phyloP scores from a whole-genome alignment of 192 early-diverging fungal genomes.

The Backusella westeae region DNA sequence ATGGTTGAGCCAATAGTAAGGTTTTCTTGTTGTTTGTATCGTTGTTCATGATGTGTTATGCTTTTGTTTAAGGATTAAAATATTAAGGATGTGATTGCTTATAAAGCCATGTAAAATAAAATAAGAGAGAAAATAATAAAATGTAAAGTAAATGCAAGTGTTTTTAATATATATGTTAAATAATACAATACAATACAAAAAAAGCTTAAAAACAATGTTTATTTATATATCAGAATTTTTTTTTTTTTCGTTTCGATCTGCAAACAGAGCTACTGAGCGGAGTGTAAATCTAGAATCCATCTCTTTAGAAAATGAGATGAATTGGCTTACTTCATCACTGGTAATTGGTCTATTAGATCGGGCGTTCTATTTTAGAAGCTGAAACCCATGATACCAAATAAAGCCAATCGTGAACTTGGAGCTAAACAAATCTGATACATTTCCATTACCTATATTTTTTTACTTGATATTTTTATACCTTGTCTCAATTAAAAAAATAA shows the following conservation, averaged over 20 bases:
- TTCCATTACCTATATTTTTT: neutral
- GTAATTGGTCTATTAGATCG: constrained; percentile 3
- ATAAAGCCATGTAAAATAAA: neutral
- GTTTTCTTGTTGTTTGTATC: neutral
- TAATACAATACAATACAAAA: neutral
- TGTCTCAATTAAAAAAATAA: neutral
- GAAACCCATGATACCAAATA: neutral
- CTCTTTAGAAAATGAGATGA: constrained; percentile 2
- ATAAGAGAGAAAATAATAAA: neutral
- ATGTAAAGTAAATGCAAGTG: neutral
- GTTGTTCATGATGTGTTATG: neutral
- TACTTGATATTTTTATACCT: neutral
- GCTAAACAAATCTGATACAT: constrained; percentile 4
- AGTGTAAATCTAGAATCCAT: neutral
- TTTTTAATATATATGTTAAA: neutral
- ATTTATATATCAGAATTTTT: constrained; percentile 1
- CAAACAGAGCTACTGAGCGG: neutral
- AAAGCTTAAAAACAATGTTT: constrained; percentile 5
- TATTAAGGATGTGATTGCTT: neutral
- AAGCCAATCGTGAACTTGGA: neutral
- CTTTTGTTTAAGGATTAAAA: neutral
- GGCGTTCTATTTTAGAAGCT: neutral
- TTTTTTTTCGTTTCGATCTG: neutral
- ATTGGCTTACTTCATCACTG: neutral
- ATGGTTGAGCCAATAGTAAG: neutral